Evolutionary conservation across 768 basidiomycete species (phyloP), one percentile per base, ranked within the genome.

Genomic region (Psilocybe subaeruginosa): DNA sequence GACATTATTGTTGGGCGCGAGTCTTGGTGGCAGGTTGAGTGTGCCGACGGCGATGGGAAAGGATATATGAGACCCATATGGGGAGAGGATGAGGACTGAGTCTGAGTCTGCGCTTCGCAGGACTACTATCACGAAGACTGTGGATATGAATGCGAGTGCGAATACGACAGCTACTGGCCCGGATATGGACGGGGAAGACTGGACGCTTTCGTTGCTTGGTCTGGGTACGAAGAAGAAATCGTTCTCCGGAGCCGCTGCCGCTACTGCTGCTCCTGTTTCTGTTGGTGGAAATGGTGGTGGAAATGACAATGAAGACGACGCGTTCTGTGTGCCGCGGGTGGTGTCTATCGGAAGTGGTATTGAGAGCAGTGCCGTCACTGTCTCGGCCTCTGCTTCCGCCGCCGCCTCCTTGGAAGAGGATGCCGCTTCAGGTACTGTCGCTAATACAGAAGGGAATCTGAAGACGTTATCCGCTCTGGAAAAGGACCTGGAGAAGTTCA

Each of bases 401-500:
- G 37, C 7, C 37, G 37, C 7, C 3, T 8, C 7, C 3, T 8
- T 8, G 8, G 37, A 39, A 1, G 54, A 56, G 39, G 55, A 56
- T 14, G 43, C 39, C 5, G 49, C 52, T 35, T 7, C 33, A 7
- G 33, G 6, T 35, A 35, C 33, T 35, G 33, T 11, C 11, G 33
- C 7, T 17, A 45, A n/a, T 37, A 23, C 23, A 2, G 33, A 48
- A 37, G 31, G 33, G 4, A 68, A 66, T 47, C 59, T 70, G 33
- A 64, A 66, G 19, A 62, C 53, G 5, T 12, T 43, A n/a, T 5
- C 6, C 3, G n/a, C 11, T 1, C 65, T 70, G n/a, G 65, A 65
- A 12, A 61, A 63, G 12, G 68, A 70, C 29, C 50, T 69, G 45
- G 61, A 63, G 29, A 49, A 62, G 8, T 68, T 70, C 53, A 67